Base-by-base conservation (phyloP, 108 stramenopile genomes). In the Pinguiococcus pyrenoidosus region DNA sequence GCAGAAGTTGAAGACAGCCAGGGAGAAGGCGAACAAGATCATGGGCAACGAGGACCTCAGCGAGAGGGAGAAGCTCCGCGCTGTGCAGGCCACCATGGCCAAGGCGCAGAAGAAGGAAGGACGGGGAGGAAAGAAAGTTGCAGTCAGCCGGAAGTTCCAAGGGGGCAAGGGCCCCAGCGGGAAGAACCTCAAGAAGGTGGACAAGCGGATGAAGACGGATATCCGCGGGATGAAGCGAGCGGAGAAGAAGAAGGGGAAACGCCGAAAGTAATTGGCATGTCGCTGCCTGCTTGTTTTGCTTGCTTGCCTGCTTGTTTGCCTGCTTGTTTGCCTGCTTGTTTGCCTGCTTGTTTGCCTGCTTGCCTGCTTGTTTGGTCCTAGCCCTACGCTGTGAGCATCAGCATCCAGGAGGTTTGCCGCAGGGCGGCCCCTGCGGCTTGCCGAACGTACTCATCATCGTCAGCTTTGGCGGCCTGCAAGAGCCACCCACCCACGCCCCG, bases 121-220 rank as follows among this genome's bases (percentile, higher is more conserved):
- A 18, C 51, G 45, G 5, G 35, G 43, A 7, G 6, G 30, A 32
- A 32, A 32, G 4, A 4, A 32, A 4, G 8, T 32, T 4, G 36
- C 10, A 29, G 18, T n/a, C 4, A 13, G 43, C 32, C 0, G 68
- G 69, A 0, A 69, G 51, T 12, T 55, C 44, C 22, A 73, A 73
- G 56, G 85, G 87, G 30, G 83, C 74, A 3, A 89, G 86, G 74
- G 84, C n/a, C n/a, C n/a, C n/a, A n/a, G n/a, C n/a, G n/a, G n/a
- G n/a, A n/a, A n/a, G n/a, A n/a, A n/a, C n/a, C n/a, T 89, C 29
- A 85, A 92, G 54, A 59, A 90, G 46, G 92, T 98, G 5, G 96
- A 98, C 56, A 82, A 84, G 65, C 51, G 96, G 29, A 80, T 92
- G 82, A 92, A 92, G 74, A 83, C 52, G 29, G 91, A 93, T 59